Base-by-base conservation (phyloP, 2,329 filamentous ascomycete genomes). In the Exophiala mesophila region DNA sequence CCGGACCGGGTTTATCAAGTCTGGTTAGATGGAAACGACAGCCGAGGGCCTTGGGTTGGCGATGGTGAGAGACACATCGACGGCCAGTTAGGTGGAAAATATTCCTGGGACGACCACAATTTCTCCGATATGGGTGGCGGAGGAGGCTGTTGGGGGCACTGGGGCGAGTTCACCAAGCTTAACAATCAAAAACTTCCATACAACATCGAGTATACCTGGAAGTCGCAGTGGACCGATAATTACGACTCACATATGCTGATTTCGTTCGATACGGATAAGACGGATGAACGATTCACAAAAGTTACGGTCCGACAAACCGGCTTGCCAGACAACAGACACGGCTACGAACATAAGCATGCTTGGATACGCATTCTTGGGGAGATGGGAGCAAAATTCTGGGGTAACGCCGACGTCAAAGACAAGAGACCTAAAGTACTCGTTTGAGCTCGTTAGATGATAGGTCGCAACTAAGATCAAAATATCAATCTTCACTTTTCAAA, bases 281-380 rank as follows among this genome's bases (percentile, higher is more conserved):
- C 18, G 1, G 40, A 43, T 31, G 40, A 43, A n/a, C 6, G 34
- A 15, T 38, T 37, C 17, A 43, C 40, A 20, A 37, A 38, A 32
- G 33, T 36, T 19, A 30, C 15, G 3, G 15, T 43, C 16, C 10
- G 8, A 5, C 9, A n/a, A 16, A 31, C 24, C 1, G 34, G 34
- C 9, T 20, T 43, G 17, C 40, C 40, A 7, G 40, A 43, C 24
- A 43, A 43, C 13, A 8, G 34, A 9, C 40, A 43, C 13, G 40
- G 40, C 4, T 38, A 38, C 17, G 40, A 43, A 17, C 40, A 43
- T 28, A 36, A 38, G 26, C 12, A 43, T 37, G 40, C 40, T n/a
- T 43, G 40, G 40, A 43, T 43, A 18, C 40, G 40, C 5, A 43
- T 43, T 15, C 19, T 43, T 32, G 40, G 40, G 17, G 40, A 43